phyloP scores from a whole-genome alignment of 345 rosid genomes.

The Brassica cretica region DNA sequence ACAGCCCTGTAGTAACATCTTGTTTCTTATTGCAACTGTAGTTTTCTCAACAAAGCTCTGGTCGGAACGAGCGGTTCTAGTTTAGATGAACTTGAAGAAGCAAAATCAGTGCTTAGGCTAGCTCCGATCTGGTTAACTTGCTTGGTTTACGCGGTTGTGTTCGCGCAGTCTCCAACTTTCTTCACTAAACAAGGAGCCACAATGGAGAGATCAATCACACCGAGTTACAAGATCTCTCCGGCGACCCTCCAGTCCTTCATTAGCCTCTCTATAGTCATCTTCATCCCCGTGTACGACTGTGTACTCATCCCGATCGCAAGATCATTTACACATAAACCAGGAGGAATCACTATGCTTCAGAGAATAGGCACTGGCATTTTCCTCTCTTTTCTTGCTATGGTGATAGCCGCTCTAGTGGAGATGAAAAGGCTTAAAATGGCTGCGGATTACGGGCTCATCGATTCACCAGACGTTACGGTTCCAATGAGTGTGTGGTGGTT shows the following conservation, averaged over 20 bases:
- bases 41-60: conserved; percentile 58
- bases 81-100: conserved; percentile 59
- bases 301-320: conserved; percentile 55
- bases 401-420: conserved; percentile 52
- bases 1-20: background rate
- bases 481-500: conserved; percentile 74
- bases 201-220: conserved; percentile 52
- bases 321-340: conserved; percentile 45
- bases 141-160: conserved; percentile 52
- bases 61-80: conserved; percentile 45
- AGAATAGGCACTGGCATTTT: conserved; percentile 64
- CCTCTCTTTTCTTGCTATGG: conserved; percentile 50
- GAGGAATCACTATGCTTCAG: conserved; percentile 68
- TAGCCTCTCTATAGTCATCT: conserved; percentile 44
- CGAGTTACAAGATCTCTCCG: conserved; percentile 44
- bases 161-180: conserved; percentile 59
- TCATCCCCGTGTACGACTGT: conserved; percentile 54
- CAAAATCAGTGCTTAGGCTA: conserved; percentile 54
- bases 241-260: conserved; percentile 55
- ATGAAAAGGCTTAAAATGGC: conserved; percentile 53
- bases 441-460: conserved; percentile 45
- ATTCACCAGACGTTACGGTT: conserved; percentile 45
- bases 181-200: conserved; percentile 68
- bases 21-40: conserved; percentile 27
- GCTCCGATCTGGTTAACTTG: conserved; percentile 59